phyloP scores from a whole-genome alignment of 768 basidiomycete genomes.

The Leccinum uliginosum region DNA sequence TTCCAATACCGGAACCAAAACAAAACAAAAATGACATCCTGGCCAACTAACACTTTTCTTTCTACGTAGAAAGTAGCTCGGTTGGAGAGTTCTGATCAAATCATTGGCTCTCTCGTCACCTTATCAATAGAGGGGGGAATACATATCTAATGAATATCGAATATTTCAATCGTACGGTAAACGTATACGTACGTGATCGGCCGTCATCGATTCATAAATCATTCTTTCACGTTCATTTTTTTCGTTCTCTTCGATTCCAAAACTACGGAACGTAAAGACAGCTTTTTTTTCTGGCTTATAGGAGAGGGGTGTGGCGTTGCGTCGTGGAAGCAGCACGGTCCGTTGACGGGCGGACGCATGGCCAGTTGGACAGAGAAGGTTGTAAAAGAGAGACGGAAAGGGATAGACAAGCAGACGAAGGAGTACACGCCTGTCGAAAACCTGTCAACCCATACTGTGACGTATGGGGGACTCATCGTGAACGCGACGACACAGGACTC shows the following conservation, averaged over 20 bases:
- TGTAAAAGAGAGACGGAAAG: neutral
- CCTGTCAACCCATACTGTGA: neutral
- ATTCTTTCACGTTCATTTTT: neutral
- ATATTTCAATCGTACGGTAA: neutral
- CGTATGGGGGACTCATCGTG: neutral
- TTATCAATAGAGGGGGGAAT: too few species aligned
- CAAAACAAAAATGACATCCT: too few species aligned
- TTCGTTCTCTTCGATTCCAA: neutral
- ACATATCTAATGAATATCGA: too few species aligned
- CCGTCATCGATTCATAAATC: neutral
- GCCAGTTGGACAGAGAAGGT: neutral
- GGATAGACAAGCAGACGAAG: neutral
- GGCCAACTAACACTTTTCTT: too few species aligned
- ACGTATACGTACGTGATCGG: neutral
- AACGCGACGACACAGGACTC: neutral
- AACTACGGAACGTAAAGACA: neutral
- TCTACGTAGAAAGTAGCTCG: neutral
- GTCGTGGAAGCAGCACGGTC: slow-evolving; percentile 5
- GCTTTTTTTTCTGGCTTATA: neutral
- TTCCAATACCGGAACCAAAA: neutral
- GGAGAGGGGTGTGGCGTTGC: slow-evolving; percentile 3
- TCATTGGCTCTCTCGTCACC: too few species aligned
- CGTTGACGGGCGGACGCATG: neutral
- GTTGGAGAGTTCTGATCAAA: too few species aligned
- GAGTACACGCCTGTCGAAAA: neutral